A percentile compares a stretch with the other conserved stretches of the same genome.
These are phyloP conservation scores for Phytophthora hybrid DNA, from an alignment of 352 stramenopile species.

Conservation along the genomic window DNA sequence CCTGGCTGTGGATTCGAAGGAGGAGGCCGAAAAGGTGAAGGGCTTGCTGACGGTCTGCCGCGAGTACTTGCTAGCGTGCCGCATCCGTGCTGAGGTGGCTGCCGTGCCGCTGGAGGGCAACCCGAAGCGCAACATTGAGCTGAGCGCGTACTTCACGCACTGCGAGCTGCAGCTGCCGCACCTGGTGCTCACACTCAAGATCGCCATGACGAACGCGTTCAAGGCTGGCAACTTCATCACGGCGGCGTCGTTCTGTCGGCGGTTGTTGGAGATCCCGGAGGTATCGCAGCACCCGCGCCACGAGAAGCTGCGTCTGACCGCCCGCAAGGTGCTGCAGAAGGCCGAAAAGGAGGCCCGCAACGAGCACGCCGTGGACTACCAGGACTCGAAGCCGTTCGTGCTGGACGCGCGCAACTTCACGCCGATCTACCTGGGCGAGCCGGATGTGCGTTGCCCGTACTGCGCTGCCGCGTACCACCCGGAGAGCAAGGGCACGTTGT, in stretches of 20 bases:
- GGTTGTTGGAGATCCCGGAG: constrained; percentile 98
- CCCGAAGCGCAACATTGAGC: constrained; percentile 94
- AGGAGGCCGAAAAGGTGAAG: constrained; percentile 95
- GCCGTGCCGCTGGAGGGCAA: constrained; percentile 73
- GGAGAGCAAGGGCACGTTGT: constrained; percentile 91
- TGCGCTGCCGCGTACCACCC: constrained; percentile 93
- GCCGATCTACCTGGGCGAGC: constrained; percentile 95
- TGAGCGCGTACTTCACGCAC: constrained; percentile 99
- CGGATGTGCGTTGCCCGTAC: constrained; percentile 95
- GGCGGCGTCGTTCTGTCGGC: constrained; percentile 97
- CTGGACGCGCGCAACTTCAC: constrained; percentile 96
- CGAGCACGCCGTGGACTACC: constrained; percentile 98
- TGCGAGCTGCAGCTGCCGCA: constrained; percentile 98
- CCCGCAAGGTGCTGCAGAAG: constrained; percentile 98
- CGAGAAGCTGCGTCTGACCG: constrained; percentile 96
- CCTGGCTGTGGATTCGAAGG: constrained; percentile 92
- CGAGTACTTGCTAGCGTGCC: constrained; percentile 98
- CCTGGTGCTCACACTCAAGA: constrained; percentile 98
- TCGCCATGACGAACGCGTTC: constrained; percentile 99
- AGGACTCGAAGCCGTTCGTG: constrained; percentile 96
- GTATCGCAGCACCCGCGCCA: constrained; percentile 90
- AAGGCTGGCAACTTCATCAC: constrained; percentile 99
- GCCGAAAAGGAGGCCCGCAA: constrained; percentile 99
- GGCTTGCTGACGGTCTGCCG: constrained; percentile 96
- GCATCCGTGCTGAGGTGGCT: constrained; percentile 93